Evolutionary conservation across 257 asterid species (phyloP), one percentile per base, ranked within the genome.

Genomic region (Fraxinus cuspidata): DNA sequence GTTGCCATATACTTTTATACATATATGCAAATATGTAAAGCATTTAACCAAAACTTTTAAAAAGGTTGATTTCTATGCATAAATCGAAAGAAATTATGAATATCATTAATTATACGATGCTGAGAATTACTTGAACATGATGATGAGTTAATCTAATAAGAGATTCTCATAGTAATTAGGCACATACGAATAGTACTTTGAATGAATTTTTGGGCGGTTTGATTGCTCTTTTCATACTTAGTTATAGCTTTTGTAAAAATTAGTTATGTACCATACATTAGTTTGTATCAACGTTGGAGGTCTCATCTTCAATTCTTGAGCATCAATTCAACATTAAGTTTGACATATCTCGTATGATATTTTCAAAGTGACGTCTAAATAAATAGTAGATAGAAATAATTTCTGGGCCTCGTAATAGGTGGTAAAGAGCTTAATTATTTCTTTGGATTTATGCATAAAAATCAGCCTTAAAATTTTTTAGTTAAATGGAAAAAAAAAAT

Each of bases 1-100:
- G 44, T 31, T 78, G 34, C 16, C 18, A 75, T 69, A 72, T 34
- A 58, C 32, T 7, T 66, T 40, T 53, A 69, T 60, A 40, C 65
- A 64, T 58, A 78, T 29, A 15, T 23, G 67, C 31, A 58, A 21
- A 7, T 58, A 13, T 3, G 19, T 49, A 49, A 13, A 5, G 58
- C 23, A 49, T 49, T 16, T 49, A 5, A 13, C 19, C 11, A 53
- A 16, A 4, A n/a, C 13, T 58, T 60, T 25, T 23, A 25, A 0
- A 10, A 63, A 63, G 12, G 69, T 63, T 63, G 69, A 63, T 25
- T 2, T 25, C 34, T 25, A 25, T 60, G 32, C 65, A 56, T 56
- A 56, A 56, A 56, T 8, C 3, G 29, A n/a, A 44, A 0, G 19
- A 13, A 44, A 44, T 44, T 44, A 44, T 12, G 51, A 44, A 44